These are phyloP conservation scores for Saturnispora sanitii DNA, from an alignment of 805 yeast genomes.

Conservation along the genomic window DNA sequence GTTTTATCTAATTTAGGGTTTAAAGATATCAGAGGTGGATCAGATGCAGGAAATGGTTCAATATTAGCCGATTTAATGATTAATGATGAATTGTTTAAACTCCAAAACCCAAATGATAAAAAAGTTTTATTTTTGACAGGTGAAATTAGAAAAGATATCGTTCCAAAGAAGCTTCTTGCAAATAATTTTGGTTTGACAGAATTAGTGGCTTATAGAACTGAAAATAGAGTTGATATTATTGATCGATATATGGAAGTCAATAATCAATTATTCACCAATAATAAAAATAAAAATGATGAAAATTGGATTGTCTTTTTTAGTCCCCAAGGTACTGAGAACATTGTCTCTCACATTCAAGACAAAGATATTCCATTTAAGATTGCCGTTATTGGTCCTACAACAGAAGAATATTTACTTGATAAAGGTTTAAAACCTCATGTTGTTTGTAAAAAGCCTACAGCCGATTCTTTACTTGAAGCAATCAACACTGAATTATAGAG, in stretches of 20 bases:
- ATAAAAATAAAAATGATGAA: constrained; percentile 8
- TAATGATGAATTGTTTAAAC: constrained; percentile 21
- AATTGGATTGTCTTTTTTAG: constrained; percentile 83
- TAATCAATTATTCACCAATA: constrained; percentile 22
- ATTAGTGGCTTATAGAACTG: constrained; percentile 60
- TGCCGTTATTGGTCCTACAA: constrained; percentile 92
- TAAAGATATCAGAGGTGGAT: constrained; percentile 58
- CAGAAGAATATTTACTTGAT: constrained; percentile 48
- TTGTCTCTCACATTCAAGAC: constrained; percentile 35
- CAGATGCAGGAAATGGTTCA: constrained; percentile 71
- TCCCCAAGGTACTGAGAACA: constrained; percentile 73
- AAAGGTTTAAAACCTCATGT: constrained; percentile 49
- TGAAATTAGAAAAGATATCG: constrained; percentile 68
- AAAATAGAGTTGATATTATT: constrained; percentile 36
- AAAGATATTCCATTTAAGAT: constrained; percentile 28
- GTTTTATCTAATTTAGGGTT: constrained; percentile 58
- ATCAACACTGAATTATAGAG: constrained; percentile 14
- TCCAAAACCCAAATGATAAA: constrained; percentile 14
- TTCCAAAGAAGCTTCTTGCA: constrained; percentile 49
- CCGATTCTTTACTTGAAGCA: constrained; percentile 42
- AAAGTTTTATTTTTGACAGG: constrained; percentile 73
- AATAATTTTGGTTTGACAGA: constrained; percentile 43
- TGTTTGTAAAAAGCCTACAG: constrained; percentile 66
- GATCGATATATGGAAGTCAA: constrained; percentile 15
- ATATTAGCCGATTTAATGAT: constrained; percentile 56